Base-by-base conservation (phyloP, 1,284 basidiomycete genomes). In the Caloboletus firmus region DNA sequence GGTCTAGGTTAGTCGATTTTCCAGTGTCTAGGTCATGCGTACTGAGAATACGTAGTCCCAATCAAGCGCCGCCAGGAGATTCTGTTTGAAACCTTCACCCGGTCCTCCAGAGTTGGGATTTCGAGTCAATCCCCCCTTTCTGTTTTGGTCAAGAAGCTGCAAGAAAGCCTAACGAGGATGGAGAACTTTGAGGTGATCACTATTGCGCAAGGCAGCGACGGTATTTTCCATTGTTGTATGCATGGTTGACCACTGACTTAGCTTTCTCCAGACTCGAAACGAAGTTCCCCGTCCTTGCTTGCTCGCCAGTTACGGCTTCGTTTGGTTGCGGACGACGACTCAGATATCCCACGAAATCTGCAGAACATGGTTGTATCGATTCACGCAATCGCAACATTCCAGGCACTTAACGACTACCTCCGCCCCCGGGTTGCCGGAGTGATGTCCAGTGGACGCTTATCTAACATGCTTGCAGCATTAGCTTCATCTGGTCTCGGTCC, bases 371-470 rank as follows among this genome's bases (percentile, higher is more conserved):
- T 93, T 44, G 91, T 97, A 34, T 97, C 94, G 4, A 96, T 98
- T 56, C 95, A 97, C 67, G 95, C 94, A 4, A 96, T 98, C 55
- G 95, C 95, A 0, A 96, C 94, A 0, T 93, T 98, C 79, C 93
- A 95, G 71, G 93, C 94, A 0, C 79, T 98, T 31, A 93, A 96
- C 64, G 94, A 96, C 70, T 98, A 97, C 69, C 81, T 98, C 12
- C 87, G 93, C 0, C 95, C 95, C 17, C 81, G 93, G 9, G 87
- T 98, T 22, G 80, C 92, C n/a, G 91, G 92, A 8, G 72, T 89
- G 6, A 72, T 86, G 45, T 79, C 80, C 8, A 76, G 80, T 54
- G 79, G 83, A 28, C 81, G 93, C 13, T 72, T 98, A 13, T 91
- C 92, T 4, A 88, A 89, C 36, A 93, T 98, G 84, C 82, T 98